Percentiles rank a stretch among this genome's conserved stretches.
phyloP scores from a whole-genome alignment of 768 basidiomycete genomes.

The Phylloporus sp. region DNA sequence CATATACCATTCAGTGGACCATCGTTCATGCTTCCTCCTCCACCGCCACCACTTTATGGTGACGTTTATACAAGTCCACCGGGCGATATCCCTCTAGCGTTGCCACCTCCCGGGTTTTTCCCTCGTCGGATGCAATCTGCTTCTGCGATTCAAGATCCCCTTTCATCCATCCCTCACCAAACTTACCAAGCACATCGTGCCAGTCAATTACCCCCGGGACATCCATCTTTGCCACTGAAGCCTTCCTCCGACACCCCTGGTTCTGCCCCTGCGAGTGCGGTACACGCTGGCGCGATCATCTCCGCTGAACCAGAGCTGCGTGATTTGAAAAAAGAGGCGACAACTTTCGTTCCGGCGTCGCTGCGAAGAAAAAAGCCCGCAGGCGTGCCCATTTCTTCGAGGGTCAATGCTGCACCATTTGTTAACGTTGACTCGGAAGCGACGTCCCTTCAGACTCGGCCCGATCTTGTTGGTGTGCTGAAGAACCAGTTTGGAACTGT shows the following conservation, averaged over 20 bases:
- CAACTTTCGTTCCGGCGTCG: conserved; percentile 81
- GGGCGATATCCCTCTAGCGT: conserved; percentile 28
- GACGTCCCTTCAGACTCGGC: conserved; percentile 40
- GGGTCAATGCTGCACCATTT: conserved; percentile 64
- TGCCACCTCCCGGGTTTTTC: conserved; percentile 66
- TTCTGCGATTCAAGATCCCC: conserved; percentile 66
- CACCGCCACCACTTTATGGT: conserved; percentile 3
- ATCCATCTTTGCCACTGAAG: conserved; percentile 44
- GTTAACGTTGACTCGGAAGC: conserved; percentile 33
- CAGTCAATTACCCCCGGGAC: conserved; percentile 34
- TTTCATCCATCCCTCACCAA: conserved; percentile 71
- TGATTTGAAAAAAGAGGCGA: conserved; percentile 93
- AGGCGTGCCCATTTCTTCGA: conserved; percentile 33
- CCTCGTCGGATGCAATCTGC: conserved; percentile 49
- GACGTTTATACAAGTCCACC: conserved; percentile 6
- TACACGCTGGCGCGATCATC: conserved; percentile 59
- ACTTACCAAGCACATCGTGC: conserved; percentile 75
- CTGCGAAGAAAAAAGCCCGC: conserved; percentile 69
- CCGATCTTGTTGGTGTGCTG: conserved; percentile 63
- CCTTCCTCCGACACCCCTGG: conserved; percentile 25
- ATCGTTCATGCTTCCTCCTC: conserved; percentile 16
- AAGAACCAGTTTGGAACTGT: conserved; percentile 55
- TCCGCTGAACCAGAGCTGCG: conserved; percentile 84
- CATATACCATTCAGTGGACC: conserved; percentile 17
- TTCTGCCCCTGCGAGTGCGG: conserved; percentile 43